These are phyloP conservation scores for Pyricularia pennisetigena DNA, from an alignment of 2,329 filamentous ascomycete species.

Conservation along the genomic window DNA sequence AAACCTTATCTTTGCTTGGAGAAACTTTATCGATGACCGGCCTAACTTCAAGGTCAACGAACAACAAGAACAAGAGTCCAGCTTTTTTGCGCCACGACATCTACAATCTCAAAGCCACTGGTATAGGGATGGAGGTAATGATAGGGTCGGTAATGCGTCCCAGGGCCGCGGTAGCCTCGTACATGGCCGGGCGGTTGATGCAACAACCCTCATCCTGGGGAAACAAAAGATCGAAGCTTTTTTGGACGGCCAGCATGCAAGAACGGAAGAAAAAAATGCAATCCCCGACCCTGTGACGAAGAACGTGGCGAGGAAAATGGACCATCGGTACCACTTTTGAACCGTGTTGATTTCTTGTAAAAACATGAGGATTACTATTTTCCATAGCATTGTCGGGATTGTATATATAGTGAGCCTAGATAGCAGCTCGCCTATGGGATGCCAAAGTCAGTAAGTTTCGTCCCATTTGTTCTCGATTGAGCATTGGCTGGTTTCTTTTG, in stretches of 20 bases:
- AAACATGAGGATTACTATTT: slow-evolving; percentile 7
- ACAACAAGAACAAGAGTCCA: slow-evolving; percentile 7
- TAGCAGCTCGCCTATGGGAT: not conserved
- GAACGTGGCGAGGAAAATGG: slow-evolving; percentile 7
- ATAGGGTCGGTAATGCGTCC: slow-evolving; percentile 10
- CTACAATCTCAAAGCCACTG: slow-evolving; percentile 4
- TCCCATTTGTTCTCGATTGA: not conserved
- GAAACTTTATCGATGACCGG: too few species aligned
- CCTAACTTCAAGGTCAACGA: slow-evolving; percentile 3
- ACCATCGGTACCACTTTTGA: slow-evolving; percentile 4
- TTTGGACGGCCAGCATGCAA: slow-evolving; percentile 9
- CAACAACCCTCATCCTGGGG: slow-evolving; percentile 5
- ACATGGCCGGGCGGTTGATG: slow-evolving; percentile 9
- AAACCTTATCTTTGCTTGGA: too few species aligned
- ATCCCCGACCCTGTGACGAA: slow-evolving; percentile 7
- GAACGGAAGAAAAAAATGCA: slow-evolving; percentile 10
- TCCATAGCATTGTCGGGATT: slow-evolving; percentile 4
- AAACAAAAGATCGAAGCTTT: slow-evolving; percentile 8
- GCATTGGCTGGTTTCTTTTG: not conserved
- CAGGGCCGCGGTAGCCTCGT: slow-evolving; percentile 10
- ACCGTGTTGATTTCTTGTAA: slow-evolving; percentile 7
- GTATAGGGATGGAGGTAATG: slow-evolving; percentile 10
- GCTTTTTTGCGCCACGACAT: slow-evolving; percentile 7
- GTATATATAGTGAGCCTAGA: not conserved
- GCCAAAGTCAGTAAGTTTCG: too few species aligned